Percentiles rank a stretch among this genome's conserved stretches.
Evolutionary conservation across 2,329 filamentous ascomycete genomes (phyloP).

Genomic region (Sarocladium brachiariae): DNA sequence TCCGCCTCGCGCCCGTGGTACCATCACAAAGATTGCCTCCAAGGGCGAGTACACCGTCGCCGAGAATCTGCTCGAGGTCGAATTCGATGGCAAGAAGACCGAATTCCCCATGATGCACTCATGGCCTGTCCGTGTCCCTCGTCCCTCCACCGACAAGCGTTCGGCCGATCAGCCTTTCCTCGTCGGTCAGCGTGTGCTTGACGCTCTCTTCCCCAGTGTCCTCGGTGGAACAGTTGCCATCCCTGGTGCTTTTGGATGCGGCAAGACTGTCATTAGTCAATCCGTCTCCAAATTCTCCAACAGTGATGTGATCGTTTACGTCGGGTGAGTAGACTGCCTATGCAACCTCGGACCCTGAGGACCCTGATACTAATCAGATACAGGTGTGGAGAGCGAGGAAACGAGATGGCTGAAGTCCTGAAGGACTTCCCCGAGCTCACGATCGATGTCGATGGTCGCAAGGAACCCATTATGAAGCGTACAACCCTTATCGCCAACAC

Average conservation of each 20-base stretch:
- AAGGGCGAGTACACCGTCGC: constrained; percentile 92
- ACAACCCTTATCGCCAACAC: constrained; percentile 98
- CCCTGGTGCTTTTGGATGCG: constrained; percentile 95
- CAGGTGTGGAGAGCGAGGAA: constrained; percentile 77
- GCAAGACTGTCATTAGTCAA: constrained; percentile 98
- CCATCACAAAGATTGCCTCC: constrained; percentile 81
- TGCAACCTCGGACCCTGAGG: neutral
- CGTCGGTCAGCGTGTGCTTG: constrained; percentile 92
- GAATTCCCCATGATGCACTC: constrained; percentile 98
- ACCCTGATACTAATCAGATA: neutral
- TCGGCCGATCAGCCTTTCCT: constrained; percentile 86
- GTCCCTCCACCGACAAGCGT: constrained; percentile 87
- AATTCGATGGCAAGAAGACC: constrained; percentile 94
- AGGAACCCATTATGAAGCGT: constrained; percentile 99
- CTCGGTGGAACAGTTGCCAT: constrained; percentile 98
- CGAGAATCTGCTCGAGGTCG: constrained; percentile 88
- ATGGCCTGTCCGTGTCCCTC: constrained; percentile 95
- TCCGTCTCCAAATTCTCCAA: constrained; percentile 99
- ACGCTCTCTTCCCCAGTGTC: constrained; percentile 92
- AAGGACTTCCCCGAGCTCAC: constrained; percentile 99
- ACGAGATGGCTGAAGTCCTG: constrained; percentile 99
- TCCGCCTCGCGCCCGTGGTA: constrained; percentile 82
- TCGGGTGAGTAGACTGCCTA: constrained; percentile 46
- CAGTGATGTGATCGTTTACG: constrained; percentile 97
- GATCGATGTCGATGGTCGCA: constrained; percentile 87